A percentile compares a stretch with the other conserved stretches of the same genome.
Conservation (phyloP, 768 basidiomycete species). For the Pulveroboletus sp. region DNA sequence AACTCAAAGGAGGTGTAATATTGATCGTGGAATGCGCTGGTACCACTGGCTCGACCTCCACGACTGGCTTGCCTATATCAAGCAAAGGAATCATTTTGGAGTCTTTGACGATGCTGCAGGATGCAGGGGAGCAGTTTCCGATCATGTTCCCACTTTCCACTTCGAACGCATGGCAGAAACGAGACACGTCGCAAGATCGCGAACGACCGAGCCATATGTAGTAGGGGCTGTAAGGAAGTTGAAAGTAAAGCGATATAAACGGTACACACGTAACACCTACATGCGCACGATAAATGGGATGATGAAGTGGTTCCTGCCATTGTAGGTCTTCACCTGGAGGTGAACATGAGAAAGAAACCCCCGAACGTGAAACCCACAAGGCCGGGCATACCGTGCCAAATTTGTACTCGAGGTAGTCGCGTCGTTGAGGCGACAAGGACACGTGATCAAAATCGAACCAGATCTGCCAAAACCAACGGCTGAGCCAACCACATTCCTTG, state of each 20-base stretch:
- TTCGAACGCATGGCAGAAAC: slow-evolving; percentile 55
- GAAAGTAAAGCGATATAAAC: neutral
- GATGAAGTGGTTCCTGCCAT: slow-evolving; percentile 67
- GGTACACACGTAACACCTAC: slow-evolving; percentile 26
- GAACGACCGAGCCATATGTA: slow-evolving; percentile 76
- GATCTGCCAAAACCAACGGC: slow-evolving; percentile 76
- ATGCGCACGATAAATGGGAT: slow-evolving; percentile 65
- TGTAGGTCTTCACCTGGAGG: slow-evolving; percentile 55
- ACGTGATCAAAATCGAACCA: slow-evolving; percentile 61
- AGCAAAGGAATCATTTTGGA: slow-evolving; percentile 36
- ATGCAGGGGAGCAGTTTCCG: slow-evolving; percentile 44
- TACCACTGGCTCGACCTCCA: slow-evolving; percentile 20
- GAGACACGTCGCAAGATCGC: slow-evolving; percentile 53
- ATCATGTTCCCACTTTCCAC: slow-evolving; percentile 57
- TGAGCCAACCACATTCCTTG: slow-evolving; percentile 58
- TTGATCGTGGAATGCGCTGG: slow-evolving; percentile 37
- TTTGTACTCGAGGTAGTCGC: slow-evolving; percentile 73
- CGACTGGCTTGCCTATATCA: slow-evolving; percentile 37
- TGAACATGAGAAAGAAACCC: neutral
- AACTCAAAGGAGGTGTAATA: slow-evolving; percentile 50
- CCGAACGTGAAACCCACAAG: neutral
- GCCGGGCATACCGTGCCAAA: slow-evolving; percentile 57
- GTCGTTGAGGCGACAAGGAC: slow-evolving; percentile 49
- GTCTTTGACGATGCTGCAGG: slow-evolving; percentile 33
- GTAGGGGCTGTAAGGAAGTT: slow-evolving; percentile 42